Evolutionary conservation across 352 stramenopile species (phyloP), one percentile per base, ranked within the genome.

Genomic region (Phytophthora citricola): DNA sequence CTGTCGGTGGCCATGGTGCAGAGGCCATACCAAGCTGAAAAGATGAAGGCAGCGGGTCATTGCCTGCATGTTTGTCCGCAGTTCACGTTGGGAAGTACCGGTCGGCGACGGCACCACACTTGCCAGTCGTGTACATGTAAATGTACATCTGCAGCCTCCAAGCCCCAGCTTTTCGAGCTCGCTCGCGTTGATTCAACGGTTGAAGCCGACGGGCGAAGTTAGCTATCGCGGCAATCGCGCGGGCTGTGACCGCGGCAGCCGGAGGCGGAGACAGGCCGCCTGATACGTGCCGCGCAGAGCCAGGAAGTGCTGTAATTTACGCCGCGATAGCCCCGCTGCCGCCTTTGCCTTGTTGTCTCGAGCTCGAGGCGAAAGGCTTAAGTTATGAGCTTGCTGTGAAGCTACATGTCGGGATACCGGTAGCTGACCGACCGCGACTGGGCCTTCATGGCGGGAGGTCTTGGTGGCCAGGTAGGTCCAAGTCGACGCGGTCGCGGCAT

Each of bases 211-310:
- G 40, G 34, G 60, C 10, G 31, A 6, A 50, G 47, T 65, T 54
- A 73, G 59, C 60, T 62, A 56, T 54, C 39, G 40, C 27, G 46
- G 69, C 58, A 66, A 77, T 73, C 51, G 29, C 59, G 52, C 43
- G 46, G 44, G 27, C 49, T 52, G 53, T 77, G 65, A 68, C 64
- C 64, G 43, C 34, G 15, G 29, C 69, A 77, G 69, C 69, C 64
- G 66, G 36, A 27, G 24, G 17, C 54, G 64, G 56, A 75, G 62
- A 71, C 62, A 62, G 56, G 62, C 31, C 49, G 40, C 52, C 54
- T 73, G 58, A 67, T 73, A 71, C 69, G 69, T 77, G 69, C 69
- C 31, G 58, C 49, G 69, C 50, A 77, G 64, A 76, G 64, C 46
- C 64, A 40, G 41, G 64, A 31, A 6, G 5, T 2, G 38, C 27